phyloP scores from a whole-genome alignment of 768 basidiomycete species.

The Porphyrellus cyaneotinctus region DNA sequence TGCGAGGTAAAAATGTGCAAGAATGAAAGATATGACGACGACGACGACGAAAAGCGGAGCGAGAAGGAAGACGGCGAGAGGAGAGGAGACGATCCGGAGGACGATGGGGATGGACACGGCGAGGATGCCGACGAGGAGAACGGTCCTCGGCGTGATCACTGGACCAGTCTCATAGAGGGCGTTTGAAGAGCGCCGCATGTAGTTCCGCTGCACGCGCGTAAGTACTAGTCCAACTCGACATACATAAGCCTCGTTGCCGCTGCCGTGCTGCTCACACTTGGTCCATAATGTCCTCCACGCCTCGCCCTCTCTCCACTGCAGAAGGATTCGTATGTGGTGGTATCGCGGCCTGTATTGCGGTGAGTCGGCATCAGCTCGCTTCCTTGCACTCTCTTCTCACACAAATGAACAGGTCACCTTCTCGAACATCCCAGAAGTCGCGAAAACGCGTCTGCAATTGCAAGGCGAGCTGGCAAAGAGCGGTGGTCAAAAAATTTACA shows the following conservation, averaged over 20 bases:
- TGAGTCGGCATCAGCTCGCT: constrained; percentile 29
- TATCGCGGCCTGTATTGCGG: constrained; percentile 87
- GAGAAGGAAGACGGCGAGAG: constrained; percentile 58
- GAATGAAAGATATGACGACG: constrained; percentile 48
- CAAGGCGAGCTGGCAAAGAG: constrained; percentile 90
- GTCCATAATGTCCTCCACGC: constrained; percentile 15
- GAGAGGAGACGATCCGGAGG: constrained; percentile 59
- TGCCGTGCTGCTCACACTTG: background rate
- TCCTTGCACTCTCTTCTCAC: constrained; percentile 6
- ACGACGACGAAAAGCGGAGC: constrained; percentile 54
- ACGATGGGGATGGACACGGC: constrained; percentile 54
- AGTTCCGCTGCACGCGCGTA: too few species aligned
- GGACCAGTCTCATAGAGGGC: constrained; percentile 30
- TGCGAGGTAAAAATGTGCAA: constrained; percentile 52
- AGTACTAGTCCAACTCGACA: too few species aligned
- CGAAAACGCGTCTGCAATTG: constrained; percentile 93
- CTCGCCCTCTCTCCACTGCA: constrained; percentile 50
- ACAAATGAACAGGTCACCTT: constrained; percentile 58
- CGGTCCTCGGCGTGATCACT: constrained; percentile 45
- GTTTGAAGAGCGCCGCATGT: constrained; percentile 8
- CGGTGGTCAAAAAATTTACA: constrained; percentile 75
- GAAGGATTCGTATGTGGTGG: constrained; percentile 91
- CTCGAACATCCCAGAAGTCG: constrained; percentile 70
- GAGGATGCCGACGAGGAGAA: constrained; percentile 53
- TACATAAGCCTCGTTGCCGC: constrained; percentile 3